Base-by-base conservation (phyloP, 148 eudicot genomes). In the Drosera capensis region DNA sequence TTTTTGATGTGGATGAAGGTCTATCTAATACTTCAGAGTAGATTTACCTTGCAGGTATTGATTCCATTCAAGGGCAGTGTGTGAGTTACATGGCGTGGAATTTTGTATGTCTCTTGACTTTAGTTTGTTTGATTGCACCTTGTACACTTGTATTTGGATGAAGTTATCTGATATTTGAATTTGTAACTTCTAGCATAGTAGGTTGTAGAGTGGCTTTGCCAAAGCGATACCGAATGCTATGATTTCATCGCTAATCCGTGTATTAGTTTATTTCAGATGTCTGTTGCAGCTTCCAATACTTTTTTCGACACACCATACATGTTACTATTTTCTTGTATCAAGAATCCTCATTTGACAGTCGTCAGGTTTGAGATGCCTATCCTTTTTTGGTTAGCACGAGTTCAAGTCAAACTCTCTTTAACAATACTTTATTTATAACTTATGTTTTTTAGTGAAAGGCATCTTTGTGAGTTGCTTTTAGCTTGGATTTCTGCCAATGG, bases 31-130 rank as follows among this genome's bases (percentile, higher is more conserved):
- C 38, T 34, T 7, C 38, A 7, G 70, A 58, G 50, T 40, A 36
- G 52, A 52, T 67, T 45, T 69, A 17, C 6, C 25, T 48, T 80
- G 86, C 94, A 88, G 97, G 64, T 37, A 65, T 67, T 43, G 83
- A 80, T 61, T 67, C 66, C 51, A 55, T 86, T 57, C 60, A 64
- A 20, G 77, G 57, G 57, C 67, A 48, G n/a, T 87, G 90, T 59
- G 65, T 79, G 17, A 58, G 75, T 57, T 83, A 71, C 61, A 68
- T 88, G 46, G 94, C 94, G 24, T 74, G 70, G 68, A 88, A 83
- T 60, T 80, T 88, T 65, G 94, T 88, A 80, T 49, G 97, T 73
- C 51, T 55, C 49, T 48, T 4, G 18, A 46, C 26, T 49, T 45
- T 24, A 43, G 25, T 11, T 20, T 56, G 20, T 49, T 4, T 56